Evolutionary conservation across 2,329 filamentous ascomycete species (phyloP).

Genomic region (Diaporthe capsici): DNA sequence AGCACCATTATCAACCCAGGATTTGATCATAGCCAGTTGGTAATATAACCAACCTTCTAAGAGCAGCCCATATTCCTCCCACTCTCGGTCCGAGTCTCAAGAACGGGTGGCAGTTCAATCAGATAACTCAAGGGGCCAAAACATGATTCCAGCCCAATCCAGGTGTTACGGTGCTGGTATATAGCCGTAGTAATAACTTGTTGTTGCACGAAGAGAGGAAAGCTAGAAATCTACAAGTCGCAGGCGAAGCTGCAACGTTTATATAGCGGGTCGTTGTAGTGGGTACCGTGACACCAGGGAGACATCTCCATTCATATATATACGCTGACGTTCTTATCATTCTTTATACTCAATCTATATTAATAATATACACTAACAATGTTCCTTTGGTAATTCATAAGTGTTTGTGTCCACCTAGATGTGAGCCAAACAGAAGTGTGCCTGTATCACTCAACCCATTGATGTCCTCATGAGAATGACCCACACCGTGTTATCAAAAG

Average conservation of each 20-base stretch:
- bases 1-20: background rate
- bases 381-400: background rate
- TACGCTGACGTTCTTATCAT: background rate
- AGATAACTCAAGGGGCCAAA: no score
- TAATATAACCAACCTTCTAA: background rate
- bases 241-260: no score
- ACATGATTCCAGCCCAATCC: background rate
- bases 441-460: background rate
- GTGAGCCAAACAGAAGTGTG: background rate
- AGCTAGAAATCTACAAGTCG: no score
- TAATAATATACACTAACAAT: background rate
- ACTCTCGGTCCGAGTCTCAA: background rate
- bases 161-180: no score
- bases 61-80: background rate
- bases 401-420: background rate
- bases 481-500: background rate
- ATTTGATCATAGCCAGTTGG: background rate
- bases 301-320: background rate
- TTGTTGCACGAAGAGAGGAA: no score
- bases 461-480: background rate
- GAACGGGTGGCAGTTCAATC: background rate
- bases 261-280: no score
- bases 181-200: no score
- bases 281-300: no score
- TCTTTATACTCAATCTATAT: no score